phyloP scores from a whole-genome alignment of 2,329 filamentous ascomycete species.

The Periconia sp. region DNA sequence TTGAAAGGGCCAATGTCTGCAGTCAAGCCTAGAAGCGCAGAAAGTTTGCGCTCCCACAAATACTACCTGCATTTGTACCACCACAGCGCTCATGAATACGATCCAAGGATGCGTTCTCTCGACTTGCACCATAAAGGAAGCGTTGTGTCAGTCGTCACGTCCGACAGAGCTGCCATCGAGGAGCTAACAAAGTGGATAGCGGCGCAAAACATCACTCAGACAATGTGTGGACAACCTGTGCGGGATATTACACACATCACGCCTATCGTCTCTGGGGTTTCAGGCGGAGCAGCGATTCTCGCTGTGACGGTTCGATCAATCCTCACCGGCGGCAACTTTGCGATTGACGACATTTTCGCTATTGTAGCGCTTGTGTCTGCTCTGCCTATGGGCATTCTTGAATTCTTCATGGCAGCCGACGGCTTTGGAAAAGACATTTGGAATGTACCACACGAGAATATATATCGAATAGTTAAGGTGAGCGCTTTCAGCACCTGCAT shows the following conservation, averaged over 20 bases:
- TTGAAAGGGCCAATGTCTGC: background rate
- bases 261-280: constrained; percentile 25
- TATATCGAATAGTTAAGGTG: constrained; percentile 48
- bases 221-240: constrained; percentile 42
- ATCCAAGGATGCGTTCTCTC: constrained; percentile 1
- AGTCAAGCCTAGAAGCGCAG: background rate
- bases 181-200: constrained; percentile 21
- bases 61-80: background rate
- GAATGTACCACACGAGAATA: constrained; percentile 49
- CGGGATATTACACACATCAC: constrained; percentile 39
- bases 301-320: constrained; percentile 36
- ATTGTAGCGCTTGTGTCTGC: constrained; percentile 14
- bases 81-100: background rate
- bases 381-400: constrained; percentile 17
- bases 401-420: constrained; percentile 12
- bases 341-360: constrained; percentile 20
- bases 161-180: background rate
- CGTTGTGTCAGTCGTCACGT: constrained; percentile 9
- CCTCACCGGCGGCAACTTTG: constrained; percentile 14
- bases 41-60: background rate
- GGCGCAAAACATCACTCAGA: constrained; percentile 46
- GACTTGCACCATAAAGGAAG: constrained; percentile 18
- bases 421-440: constrained; percentile 60
- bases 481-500: too few relatives aligned
- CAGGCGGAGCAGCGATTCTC: constrained; percentile 33